Conservation (phyloP, 2,329 filamentous ascomycete genomes). For the Fusarium tuaranense region DNA sequence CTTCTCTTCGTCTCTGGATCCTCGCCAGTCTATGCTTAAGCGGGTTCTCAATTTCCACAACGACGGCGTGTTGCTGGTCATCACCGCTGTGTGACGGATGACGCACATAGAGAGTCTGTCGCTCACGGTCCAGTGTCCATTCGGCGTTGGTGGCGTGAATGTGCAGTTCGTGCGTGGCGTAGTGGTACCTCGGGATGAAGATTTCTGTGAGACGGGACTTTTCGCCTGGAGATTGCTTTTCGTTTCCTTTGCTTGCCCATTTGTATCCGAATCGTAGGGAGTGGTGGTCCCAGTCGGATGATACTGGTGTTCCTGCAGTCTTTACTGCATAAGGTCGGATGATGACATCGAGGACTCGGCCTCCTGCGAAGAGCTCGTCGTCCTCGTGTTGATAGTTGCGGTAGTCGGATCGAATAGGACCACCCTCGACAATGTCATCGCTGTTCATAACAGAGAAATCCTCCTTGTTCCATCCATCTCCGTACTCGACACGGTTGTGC, state of each 20-base stretch:
- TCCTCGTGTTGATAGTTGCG: constrained; percentile 47
- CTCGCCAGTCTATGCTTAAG: constrained; percentile 37
- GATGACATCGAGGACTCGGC: constrained; percentile 53
- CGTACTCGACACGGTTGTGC: constrained; percentile 52
- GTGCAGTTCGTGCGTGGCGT: constrained; percentile 43
- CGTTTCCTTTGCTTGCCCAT: constrained; percentile 42
- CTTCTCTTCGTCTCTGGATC: constrained; percentile 16
- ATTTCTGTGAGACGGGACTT: constrained; percentile 50
- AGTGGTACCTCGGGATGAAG: constrained; percentile 55
- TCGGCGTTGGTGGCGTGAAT: constrained; percentile 46
- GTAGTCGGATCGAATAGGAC: constrained; percentile 46
- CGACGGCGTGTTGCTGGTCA: constrained; percentile 31
- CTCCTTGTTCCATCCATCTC: constrained; percentile 58
- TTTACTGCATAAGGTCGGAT: constrained; percentile 57
- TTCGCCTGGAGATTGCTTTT: constrained; percentile 26
- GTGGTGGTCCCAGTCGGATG: constrained; percentile 51
- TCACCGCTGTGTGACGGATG: constrained; percentile 24
- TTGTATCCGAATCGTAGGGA: constrained; percentile 51
- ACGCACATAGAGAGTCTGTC: constrained; percentile 47
- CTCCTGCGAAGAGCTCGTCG: constrained; percentile 54
- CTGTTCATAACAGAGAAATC: constrained; percentile 57
- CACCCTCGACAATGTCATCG: constrained; percentile 45
- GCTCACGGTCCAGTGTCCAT: constrained; percentile 44
- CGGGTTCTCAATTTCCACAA: constrained; percentile 41
- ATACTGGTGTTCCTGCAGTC: constrained; percentile 50